These are phyloP conservation scores for Podospora bellae-mahoneyi DNA, from an alignment of 495 filamentous ascomycete species.

Conservation along the genomic window DNA sequence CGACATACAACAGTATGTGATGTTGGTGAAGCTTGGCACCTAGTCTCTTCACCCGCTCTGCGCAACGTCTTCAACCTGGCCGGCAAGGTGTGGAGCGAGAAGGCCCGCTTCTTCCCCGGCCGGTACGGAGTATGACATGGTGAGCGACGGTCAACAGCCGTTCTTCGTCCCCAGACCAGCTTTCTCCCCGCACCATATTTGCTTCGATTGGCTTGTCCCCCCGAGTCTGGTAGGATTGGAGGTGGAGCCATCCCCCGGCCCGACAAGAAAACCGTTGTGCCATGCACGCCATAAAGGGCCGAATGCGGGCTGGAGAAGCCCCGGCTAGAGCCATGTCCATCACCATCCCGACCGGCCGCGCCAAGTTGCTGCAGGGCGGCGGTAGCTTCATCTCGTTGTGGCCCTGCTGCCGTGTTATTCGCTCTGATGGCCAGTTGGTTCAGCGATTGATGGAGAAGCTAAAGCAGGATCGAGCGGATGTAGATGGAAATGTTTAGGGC, in stretches of 20 bases:
- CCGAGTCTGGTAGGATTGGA: constrained; percentile 9
- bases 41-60: background rate
- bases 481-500: too few species aligned
- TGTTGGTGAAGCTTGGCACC: constrained; percentile 6
- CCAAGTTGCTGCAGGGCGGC: constrained; percentile 5
- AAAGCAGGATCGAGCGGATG: background rate
- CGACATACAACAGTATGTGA: background rate
- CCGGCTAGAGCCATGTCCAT: background rate
- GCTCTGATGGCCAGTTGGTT: background rate
- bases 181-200: background rate
- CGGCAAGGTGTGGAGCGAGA: background rate
- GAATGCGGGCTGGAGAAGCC: constrained; percentile 19
- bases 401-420: background rate
- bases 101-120: constrained; percentile 1
- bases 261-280: background rate
- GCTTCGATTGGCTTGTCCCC: constrained; percentile 9
- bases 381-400: background rate
- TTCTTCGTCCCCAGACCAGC: background rate
- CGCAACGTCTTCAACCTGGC: background rate
- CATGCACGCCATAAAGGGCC: constrained; percentile 17
- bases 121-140: background rate
- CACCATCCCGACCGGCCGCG: constrained; percentile 5
- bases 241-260: constrained; percentile 3
- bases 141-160: background rate
- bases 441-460: background rate